A percentile compares a stretch with the other conserved stretches of the same genome.
Evolutionary conservation across 352 stramenopile species (phyloP).

Genomic region (Phytophthora hibernalis): DNA sequence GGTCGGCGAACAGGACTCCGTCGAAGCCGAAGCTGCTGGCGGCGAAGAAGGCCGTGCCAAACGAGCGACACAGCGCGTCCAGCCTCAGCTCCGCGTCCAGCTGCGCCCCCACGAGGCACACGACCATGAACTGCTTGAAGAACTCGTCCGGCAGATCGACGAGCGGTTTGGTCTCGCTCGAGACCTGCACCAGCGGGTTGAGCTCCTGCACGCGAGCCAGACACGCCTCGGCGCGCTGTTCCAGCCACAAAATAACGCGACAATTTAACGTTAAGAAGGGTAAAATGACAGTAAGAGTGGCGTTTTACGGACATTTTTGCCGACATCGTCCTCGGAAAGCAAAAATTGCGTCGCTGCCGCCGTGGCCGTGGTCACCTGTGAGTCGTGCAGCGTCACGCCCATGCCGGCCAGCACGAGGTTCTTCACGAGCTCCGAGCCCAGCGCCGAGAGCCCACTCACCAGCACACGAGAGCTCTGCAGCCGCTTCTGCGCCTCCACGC

Average conservation of each 20-base stretch:
- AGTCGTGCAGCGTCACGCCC: slow-evolving; percentile 93
- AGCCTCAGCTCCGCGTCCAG: slow-evolving; percentile 59
- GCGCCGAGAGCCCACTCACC: slow-evolving; percentile 84
- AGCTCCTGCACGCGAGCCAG: slow-evolving; percentile 92
- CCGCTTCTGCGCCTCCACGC: slow-evolving; percentile 95
- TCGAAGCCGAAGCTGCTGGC: slow-evolving; percentile 81
- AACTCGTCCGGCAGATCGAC: slow-evolving; percentile 66
- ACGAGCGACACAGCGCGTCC: slow-evolving; percentile 63
- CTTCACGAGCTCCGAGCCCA: slow-evolving; percentile 95
- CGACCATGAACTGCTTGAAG: slow-evolving; percentile 89
- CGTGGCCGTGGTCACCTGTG: slow-evolving; percentile 47
- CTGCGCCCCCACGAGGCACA: slow-evolving; percentile 71
- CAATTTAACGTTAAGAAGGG: not conserved
- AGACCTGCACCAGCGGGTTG: slow-evolving; percentile 93
- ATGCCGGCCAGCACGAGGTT: slow-evolving; percentile 98
- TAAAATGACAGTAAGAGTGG: not conserved
- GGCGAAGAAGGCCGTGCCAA: slow-evolving; percentile 76
- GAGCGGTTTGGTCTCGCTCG: slow-evolving; percentile 74
- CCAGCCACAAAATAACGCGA: not conserved
- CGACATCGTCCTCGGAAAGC: slow-evolving; percentile 70
- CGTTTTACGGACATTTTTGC: slow-evolving; percentile 66
- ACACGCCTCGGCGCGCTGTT: slow-evolving; percentile 77
- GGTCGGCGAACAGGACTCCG: slow-evolving; percentile 79
- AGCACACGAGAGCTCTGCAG: slow-evolving; percentile 91
- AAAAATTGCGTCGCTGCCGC: slow-evolving; percentile 88